Evolutionary conservation across 345 rosid genomes (phyloP), one percentile per base, ranked within the genome.

Genomic region (Salix brachista): DNA sequence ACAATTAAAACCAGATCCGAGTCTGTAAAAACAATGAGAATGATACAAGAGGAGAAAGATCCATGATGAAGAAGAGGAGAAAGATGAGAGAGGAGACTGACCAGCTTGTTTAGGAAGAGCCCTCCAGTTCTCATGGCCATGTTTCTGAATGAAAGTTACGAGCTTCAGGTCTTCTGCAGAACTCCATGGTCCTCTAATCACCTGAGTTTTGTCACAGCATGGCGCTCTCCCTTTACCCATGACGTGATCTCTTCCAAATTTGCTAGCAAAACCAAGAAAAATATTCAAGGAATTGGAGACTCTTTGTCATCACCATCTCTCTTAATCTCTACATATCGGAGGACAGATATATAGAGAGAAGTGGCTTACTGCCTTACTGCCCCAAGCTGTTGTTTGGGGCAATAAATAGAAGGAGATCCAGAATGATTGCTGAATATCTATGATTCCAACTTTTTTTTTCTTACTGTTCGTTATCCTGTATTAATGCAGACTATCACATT

Each of bases 131-230:
- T 86, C 89, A 78, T 95, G 99, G 34, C 99, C 99, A 81, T 90
- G 82, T 71, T 87, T 89, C 81, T 90, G 96, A 76, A 95, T 88
- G 65, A 90, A 92, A 79, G 93, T 71, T 82, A 89, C 84, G 75
- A 95, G 99, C 78, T 83, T 89, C 69, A 90, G 74, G 83, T 95
- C 99, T 81, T 95, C 99, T 6, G 86, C 87, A 60, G 97, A 91
- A 50, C 93, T 92, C 99, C 99, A 94, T 78, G 99, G 94, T 30
- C 99, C 99, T 89, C 88, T 92, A 83, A 90, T 95, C 83, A 95
- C 97, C 80, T 86, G 75, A 77, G 77, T 87, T 87, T 95, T 93
- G 70, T 93, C 97, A 74, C 97, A 95, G 58, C 99, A 95, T 1
- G 96, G 97, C 2, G 97, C 91, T 82, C 99, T 90, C 73, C 97